phyloP scores from a whole-genome alignment of 495 filamentous ascomycete species.

The Lentithecium fluviatile region DNA sequence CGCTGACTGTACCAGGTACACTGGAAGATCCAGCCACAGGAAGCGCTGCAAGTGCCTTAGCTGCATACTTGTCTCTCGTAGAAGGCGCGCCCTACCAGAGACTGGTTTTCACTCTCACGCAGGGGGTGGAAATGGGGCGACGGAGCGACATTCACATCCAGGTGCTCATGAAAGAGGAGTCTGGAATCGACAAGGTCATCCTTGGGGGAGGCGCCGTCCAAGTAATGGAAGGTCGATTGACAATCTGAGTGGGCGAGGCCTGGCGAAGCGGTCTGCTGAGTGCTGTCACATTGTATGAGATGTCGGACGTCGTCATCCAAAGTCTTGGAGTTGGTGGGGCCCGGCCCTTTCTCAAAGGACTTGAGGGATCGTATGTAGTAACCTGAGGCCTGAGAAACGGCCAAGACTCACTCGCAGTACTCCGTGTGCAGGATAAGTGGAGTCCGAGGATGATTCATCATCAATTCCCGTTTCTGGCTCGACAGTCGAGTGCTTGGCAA shows the following conservation, averaged over 20 bases:
- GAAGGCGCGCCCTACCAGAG: conserved; percentile 37
- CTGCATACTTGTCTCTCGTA: conserved; percentile 56
- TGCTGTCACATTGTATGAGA: neutral
- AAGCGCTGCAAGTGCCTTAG: conserved; percentile 59
- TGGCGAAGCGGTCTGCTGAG: neutral
- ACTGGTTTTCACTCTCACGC: conserved; percentile 56
- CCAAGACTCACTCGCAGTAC: too few species aligned
- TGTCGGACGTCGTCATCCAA: too few species aligned
- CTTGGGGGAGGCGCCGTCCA: conserved; percentile 41
- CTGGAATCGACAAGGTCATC: conserved; percentile 34
- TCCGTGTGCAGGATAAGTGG: neutral
- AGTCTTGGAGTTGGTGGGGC: too few species aligned
- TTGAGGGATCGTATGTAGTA: too few species aligned
- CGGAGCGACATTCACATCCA: conserved; percentile 58
- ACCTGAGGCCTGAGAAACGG: too few species aligned
- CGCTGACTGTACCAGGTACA: conserved; percentile 28
- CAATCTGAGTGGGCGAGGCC: conserved; percentile 2
- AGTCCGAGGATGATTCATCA: neutral
- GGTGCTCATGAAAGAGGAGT: conserved; percentile 41
- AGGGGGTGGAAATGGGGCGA: conserved; percentile 79
- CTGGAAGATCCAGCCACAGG: conserved; percentile 72
- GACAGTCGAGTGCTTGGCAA: neutral
- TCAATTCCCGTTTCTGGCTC: neutral
- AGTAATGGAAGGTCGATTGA: conserved; percentile 42
- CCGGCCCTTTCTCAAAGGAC: too few species aligned